Evolutionary conservation across 2,329 filamentous ascomycete genomes (phyloP).

Genomic region (Xylaria multiplex): DNA sequence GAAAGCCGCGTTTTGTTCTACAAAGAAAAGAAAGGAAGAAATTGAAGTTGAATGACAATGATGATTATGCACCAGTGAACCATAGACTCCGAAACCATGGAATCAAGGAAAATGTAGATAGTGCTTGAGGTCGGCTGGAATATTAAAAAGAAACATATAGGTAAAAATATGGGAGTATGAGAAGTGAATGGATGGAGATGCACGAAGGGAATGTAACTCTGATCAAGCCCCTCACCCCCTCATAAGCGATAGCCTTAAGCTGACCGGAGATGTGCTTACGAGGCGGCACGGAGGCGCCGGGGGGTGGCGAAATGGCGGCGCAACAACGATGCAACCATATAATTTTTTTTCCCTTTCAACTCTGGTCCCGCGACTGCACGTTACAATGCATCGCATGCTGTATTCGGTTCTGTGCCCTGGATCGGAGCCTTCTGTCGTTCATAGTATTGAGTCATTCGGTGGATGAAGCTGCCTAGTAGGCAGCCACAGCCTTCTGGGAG

Average conservation of each 20-base stretch:
- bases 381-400: constrained; percentile 12
- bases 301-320: constrained; percentile 18
- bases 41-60: background rate
- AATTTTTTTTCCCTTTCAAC: constrained; percentile 21
- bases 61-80: constrained; percentile 15
- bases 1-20: constrained; percentile 27
- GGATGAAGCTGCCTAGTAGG: constrained; percentile 46
- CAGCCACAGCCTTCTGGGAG: constrained; percentile 51
- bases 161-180: constrained; percentile 6
- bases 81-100: background rate
- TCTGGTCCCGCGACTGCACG: constrained; percentile 15
- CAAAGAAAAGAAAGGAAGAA: background rate
- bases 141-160: constrained; percentile 20
- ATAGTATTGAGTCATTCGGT: constrained; percentile 19
- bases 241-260: constrained; percentile 24
- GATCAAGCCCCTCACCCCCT: background rate
- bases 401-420: constrained; percentile 23
- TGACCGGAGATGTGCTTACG: constrained; percentile 11
- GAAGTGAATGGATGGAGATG: constrained; percentile 18
- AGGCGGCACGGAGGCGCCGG: constrained; percentile 9
- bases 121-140: background rate
- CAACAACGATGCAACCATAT: constrained; percentile 9
- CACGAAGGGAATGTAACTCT: background rate
- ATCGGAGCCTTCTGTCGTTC: constrained; percentile 35
- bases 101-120: constrained; percentile 4